Percentiles rank a stretch among this genome's conserved stretches.
Evolutionary conservation across 176 grass and related monocot genomes (phyloP).

Genomic region (Aegilops tauschii): DNA sequence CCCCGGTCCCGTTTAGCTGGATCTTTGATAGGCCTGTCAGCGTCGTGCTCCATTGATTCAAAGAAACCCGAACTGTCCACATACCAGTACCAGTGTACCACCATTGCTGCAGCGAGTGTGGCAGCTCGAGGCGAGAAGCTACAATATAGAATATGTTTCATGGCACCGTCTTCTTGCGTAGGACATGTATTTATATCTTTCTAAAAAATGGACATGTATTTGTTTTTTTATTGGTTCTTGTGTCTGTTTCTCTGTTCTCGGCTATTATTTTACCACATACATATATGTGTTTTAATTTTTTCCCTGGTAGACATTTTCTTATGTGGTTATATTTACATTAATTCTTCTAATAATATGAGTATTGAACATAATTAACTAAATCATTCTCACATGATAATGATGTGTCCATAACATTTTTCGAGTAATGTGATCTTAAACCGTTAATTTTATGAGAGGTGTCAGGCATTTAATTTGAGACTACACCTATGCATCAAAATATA

Average conservation of each 20-base stretch:
- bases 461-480: too few relatives aligned
- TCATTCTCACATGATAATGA: too few relatives aligned
- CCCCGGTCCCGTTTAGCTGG: slow-evolving; percentile 50
- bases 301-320: not conserved
- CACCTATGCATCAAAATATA: too few relatives aligned
- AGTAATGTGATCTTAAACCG: too few relatives aligned
- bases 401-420: too few relatives aligned
- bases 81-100: not conserved
- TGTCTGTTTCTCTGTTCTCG: not conserved
- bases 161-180: not conserved
- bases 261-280: not conserved
- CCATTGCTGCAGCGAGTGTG: not conserved
- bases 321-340: not conserved
- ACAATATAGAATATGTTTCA: not conserved
- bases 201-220: not conserved
- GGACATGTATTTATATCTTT: not conserved
- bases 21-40: slow-evolving; percentile 56
- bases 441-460: too few relatives aligned
- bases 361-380: too few relatives aligned
- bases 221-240: not conserved
- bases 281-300: not conserved
- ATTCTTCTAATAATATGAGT: too few relatives aligned
- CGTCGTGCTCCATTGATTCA: slow-evolving; percentile 4
- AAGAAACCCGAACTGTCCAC: not conserved
- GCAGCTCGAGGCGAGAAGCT: not conserved